Conservation (phyloP, 495 filamentous ascomycete species). For the Glarea lozoyensis region DNA sequence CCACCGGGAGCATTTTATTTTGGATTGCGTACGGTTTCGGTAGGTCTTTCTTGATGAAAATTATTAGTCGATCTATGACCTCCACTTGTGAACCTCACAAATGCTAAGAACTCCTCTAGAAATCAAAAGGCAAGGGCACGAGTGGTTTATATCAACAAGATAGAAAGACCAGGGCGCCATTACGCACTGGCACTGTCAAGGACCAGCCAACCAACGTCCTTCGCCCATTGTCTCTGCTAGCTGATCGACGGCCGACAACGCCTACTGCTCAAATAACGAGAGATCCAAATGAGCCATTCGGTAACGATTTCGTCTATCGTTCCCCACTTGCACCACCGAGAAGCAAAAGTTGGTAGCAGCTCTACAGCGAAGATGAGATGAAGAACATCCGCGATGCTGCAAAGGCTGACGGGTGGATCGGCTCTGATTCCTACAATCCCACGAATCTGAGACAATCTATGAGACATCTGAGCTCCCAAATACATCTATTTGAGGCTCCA, state of each 20-base stretch:
- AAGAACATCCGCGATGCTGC: slow-evolving; percentile 1
- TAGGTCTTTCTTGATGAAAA: no score
- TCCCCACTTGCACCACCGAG: slow-evolving; percentile 13
- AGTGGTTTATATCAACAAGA: not conserved
- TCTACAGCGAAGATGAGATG: slow-evolving; percentile 12
- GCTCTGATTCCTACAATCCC: not conserved
- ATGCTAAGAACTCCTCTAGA: no score
- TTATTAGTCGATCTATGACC: no score
- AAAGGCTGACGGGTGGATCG: slow-evolving; percentile 4
- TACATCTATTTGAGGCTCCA: slow-evolving; percentile 4
- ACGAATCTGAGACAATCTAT: not conserved
- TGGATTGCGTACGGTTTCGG: slow-evolving; percentile 4
- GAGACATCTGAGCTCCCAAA: not conserved
- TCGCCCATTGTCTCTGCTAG: slow-evolving; percentile 11
- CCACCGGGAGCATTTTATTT: slow-evolving; percentile 15
- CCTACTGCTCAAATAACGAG: not conserved
- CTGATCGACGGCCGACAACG: slow-evolving; percentile 1
- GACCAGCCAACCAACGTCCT: slow-evolving; percentile 12
- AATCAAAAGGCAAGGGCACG: no score
- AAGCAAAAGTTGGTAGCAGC: slow-evolving; percentile 6
- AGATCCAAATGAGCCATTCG: not conserved
- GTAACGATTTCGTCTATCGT: slow-evolving; percentile 11
- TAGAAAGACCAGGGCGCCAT: not conserved
- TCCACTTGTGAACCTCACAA: no score
- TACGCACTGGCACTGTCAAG: slow-evolving; percentile 1